Base-by-base conservation (phyloP, 805 yeast genomes). In the Teunomyces aglyptinius region DNA sequence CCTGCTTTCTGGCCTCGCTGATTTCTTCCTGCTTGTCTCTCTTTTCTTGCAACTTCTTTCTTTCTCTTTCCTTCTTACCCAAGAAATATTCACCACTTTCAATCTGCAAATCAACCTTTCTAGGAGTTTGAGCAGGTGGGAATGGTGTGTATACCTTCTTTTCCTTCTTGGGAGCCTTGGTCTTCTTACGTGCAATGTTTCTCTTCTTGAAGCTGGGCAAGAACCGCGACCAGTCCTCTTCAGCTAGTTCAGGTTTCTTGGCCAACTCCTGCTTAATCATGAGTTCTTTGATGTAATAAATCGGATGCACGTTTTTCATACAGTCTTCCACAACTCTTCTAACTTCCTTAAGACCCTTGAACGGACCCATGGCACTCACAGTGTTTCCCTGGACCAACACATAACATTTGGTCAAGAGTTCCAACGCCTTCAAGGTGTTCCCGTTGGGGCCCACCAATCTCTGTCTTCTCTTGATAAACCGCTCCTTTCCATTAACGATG, bases 61-160 rank as follows among this genome's bases (percentile, higher is more conserved):
- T 70, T 49, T 81, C 85, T 75, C 89, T 89, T 60, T 91, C 96
- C 59, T 75, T 81, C 73, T 89, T 86, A 50, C 89, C 87, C 71
- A 94, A 76, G 81, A 94, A 94, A 71, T 89, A 94, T 68, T 94
- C 99, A 81, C 99, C 99, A 75, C 95, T 84, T 69, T 94, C 99
- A 68, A 94, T 90, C 73, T 90, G 96, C 65, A 91, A 74, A 80
- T 94, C 99, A 68, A 94, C 77, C 87, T 94, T 91, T 76, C 98
- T 86, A 62, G 98, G 99, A 55, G 82, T 81, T 71, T 89, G 99
- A 44, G 89, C 87, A 58, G 99, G 98, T 73, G 99, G 99, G 90
- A 94, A 94, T 63, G 99, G 98, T 28, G 99, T 94, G 80, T 92
- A 92, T 3, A 82, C 84, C 70, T 85, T 91, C 77, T 78, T 77